These are phyloP conservation scores for Capsella bursapastoris DNA, from an alignment of 345 rosid genomes.

Conservation along the genomic window DNA sequence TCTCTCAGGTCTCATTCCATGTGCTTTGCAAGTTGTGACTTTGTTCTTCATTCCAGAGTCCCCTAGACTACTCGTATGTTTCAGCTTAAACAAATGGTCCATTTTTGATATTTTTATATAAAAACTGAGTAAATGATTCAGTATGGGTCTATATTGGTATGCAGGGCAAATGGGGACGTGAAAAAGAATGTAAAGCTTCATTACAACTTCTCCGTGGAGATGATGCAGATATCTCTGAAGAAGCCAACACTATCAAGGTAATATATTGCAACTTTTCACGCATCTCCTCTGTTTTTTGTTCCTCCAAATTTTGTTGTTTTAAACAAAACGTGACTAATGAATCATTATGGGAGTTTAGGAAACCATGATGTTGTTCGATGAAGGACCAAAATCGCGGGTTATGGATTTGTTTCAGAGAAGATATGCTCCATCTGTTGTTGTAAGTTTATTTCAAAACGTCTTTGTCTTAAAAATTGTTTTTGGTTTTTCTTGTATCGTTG, in stretches of 20 bases:
- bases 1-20: slow-evolving; percentile 44
- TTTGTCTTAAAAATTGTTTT: neutral
- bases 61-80: slow-evolving; percentile 56
- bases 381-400: slow-evolving; percentile 41
- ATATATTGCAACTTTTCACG: slow-evolving; percentile 1
- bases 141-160: slow-evolving; percentile 8
- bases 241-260: slow-evolving; percentile 60
- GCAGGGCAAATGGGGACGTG: slow-evolving; percentile 56
- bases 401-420: slow-evolving; percentile 53
- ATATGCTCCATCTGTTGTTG: slow-evolving; percentile 53
- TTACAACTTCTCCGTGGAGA: slow-evolving; percentile 60
- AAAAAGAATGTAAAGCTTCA: slow-evolving; percentile 57
- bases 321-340: slow-evolving; percentile 1
- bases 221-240: slow-evolving; percentile 57
- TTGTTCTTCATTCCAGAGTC: slow-evolving; percentile 65
- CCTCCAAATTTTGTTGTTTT: neutral
- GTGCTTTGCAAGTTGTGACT: slow-evolving; percentile 47
- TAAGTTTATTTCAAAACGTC: slow-evolving; percentile 31
- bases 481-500: neutral
- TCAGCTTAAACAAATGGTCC: neutral
- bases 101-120: neutral
- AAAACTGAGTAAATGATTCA: neutral
- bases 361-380: slow-evolving; percentile 41
- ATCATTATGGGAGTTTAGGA: slow-evolving; percentile 37
- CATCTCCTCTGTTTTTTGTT: slow-evolving; percentile 2